phyloP scores from a whole-genome alignment of 805 yeast genomes.

The Kazachstania psychrophila region DNA sequence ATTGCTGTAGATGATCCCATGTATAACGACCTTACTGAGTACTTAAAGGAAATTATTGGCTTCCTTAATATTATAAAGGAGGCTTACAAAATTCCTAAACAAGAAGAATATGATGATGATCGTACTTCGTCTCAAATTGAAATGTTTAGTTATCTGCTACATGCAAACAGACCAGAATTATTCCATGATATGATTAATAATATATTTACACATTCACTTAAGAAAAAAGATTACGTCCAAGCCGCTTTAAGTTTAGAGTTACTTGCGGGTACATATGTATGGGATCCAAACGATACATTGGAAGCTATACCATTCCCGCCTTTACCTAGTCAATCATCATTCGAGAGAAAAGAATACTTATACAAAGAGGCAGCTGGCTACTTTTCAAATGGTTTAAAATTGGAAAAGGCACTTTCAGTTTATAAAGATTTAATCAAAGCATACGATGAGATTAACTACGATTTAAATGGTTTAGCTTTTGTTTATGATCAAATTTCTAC shows the following conservation, averaged over 20 bases:
- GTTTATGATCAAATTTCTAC: constrained; percentile 60
- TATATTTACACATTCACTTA: constrained; percentile 55
- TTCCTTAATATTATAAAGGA: constrained; percentile 59
- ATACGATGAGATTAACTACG: constrained; percentile 63
- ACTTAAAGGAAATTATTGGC: constrained; percentile 46
- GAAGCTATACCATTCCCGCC: constrained; percentile 55
- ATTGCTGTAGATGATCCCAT: constrained; percentile 53
- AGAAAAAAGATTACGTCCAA: constrained; percentile 58
- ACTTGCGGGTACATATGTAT: constrained; percentile 63
- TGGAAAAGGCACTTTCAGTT: constrained; percentile 71
- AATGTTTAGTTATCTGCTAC: constrained; percentile 65
- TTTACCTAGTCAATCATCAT: constrained; percentile 72
- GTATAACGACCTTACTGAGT: constrained; percentile 38
- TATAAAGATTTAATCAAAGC: constrained; percentile 70
- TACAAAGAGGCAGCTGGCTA: constrained; percentile 61
- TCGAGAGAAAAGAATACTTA: constrained; percentile 69
- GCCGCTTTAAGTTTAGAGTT: constrained; percentile 76
- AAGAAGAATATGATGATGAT: constrained; percentile 80
- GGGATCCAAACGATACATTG: constrained; percentile 53
- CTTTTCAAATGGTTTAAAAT: constrained; percentile 59
- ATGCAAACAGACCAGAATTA: constrained; percentile 69
- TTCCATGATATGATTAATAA: constrained; percentile 72
- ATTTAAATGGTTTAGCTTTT: constrained; percentile 63
- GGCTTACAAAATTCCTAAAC: constrained; percentile 64
- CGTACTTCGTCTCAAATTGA: constrained; percentile 71